Evolutionary conservation across 2,329 filamentous ascomycete species (phyloP), one percentile per base, ranked within the genome.

Genomic region (Aspergillus bombycis): DNA sequence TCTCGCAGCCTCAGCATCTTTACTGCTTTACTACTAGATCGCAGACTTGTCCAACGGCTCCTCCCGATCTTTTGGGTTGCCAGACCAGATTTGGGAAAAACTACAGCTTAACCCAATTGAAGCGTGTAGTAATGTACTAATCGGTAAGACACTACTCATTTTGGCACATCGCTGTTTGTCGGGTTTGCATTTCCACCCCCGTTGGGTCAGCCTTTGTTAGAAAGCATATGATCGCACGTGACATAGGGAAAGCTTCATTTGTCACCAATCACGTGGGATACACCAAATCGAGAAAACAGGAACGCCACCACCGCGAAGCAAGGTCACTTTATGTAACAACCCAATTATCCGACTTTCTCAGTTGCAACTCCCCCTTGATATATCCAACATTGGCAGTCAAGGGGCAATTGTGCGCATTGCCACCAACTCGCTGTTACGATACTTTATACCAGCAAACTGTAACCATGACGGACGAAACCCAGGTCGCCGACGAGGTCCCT

Each of bases 391-490:
- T 50, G 26, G 14, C 16, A 2, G 26, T 26, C 30, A 50, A 30
- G 46, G 14, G 46, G 23, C 11, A 19, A 19, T 30, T 30, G 8
- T 30, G 26, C 23, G 28, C 9, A 32, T 32, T 12, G 16, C 38
- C 2, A 16, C 16, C 8, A 41, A 41, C 19, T n/a, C 7, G 19
- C 38, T 6, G 10, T n/a, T n/a, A 0, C 8, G 16, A n/a, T 10
- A 8, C 16, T 41, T 6, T 41, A 41, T 41, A 41, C 38, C 38
- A n/a, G 28, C 48, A 19, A 52, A 34, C 10, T 19, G 19, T 28
- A n/a, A 62, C 48, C 26, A 77, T 77, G 74, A 70, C 74, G 59
- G 77, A 77, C 38, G 70, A 74, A 26, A 50, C 70, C 6, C 66
- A 70, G 48, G 53, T 66, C 9, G 60, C 68, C 23, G 64, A 71